Percentiles rank a stretch among this genome's conserved stretches.
These are phyloP conservation scores for Penicillium sp. DNA, from an alignment of 2,329 filamentous ascomycete species.

Conservation along the genomic window DNA sequence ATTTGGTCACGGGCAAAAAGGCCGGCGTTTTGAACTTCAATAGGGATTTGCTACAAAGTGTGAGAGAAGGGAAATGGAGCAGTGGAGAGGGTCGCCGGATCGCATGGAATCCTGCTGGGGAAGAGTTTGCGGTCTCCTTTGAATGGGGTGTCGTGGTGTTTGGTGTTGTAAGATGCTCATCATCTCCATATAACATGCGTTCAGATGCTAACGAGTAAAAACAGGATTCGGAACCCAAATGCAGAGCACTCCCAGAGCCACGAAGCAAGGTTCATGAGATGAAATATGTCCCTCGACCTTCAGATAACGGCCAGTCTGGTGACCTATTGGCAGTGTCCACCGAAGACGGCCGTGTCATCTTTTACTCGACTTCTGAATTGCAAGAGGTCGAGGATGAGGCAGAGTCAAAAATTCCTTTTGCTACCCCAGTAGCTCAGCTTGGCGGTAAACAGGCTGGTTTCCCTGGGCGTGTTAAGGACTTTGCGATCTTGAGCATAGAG, in stretches of 20 bases:
- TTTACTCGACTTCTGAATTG: constrained; percentile 70
- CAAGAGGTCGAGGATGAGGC: constrained; percentile 48
- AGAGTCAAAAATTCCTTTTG: constrained; percentile 63
- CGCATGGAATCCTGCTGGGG: constrained; percentile 74
- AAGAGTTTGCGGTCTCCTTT: constrained; percentile 88
- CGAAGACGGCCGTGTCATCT: constrained; percentile 84
- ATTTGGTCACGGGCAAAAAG: constrained; percentile 94
- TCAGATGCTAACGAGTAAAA: constrained; percentile 19
- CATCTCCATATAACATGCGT: neutral
- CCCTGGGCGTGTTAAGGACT: constrained; percentile 82
- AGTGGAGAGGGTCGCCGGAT: constrained; percentile 83
- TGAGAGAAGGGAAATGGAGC: constrained; percentile 75
- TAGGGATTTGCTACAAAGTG: constrained; percentile 70
- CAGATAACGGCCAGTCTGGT: constrained; percentile 45
- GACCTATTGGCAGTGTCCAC: constrained; percentile 78
- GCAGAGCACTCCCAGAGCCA: constrained; percentile 69
- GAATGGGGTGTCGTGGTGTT: constrained; percentile 85
- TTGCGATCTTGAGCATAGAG: constrained; percentile 64
- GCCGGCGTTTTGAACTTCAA: constrained; percentile 89
- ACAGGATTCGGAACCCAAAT: constrained; percentile 76
- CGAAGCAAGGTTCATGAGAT: constrained; percentile 84
- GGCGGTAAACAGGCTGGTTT: constrained; percentile 74
- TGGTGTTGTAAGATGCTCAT: constrained; percentile 63
- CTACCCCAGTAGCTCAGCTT: constrained; percentile 69
- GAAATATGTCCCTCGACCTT: constrained; percentile 63